Percentiles rank a stretch among this genome's conserved stretches.
Evolutionary conservation across 2,329 filamentous ascomycete genomes (phyloP).

Genomic region (Fusarium palustre): DNA sequence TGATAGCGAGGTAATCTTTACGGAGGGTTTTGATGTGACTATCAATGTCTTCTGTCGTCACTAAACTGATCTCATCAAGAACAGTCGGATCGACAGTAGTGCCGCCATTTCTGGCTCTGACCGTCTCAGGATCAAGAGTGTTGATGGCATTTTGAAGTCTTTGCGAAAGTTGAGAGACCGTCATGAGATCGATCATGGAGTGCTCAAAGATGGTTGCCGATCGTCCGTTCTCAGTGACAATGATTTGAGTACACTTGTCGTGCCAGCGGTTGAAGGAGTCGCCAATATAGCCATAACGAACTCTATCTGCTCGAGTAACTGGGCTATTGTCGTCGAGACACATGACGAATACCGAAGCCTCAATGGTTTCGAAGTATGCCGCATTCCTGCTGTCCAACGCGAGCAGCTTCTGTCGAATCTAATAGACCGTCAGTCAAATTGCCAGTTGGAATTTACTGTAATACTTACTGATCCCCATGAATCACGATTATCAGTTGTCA

Average conservation of each 20-base stretch:
- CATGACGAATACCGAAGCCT: conserved; percentile 11
- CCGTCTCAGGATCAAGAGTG: not conserved
- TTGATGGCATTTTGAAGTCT: not conserved
- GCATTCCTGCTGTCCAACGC: not conserved
- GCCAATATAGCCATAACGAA: conserved; percentile 5
- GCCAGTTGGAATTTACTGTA: rapidly evolving
- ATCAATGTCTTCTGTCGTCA: not conserved
- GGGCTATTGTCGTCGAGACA: conserved; percentile 17
- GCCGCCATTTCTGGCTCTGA: not conserved
- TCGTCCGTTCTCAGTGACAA: conserved; percentile 8
- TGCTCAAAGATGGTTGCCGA: conserved; percentile 13
- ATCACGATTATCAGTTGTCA: conserved; percentile 15
- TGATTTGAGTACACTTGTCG: conserved; percentile 10
- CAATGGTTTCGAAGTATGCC: not conserved
- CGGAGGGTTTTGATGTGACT: not conserved
- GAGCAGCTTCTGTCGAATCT: conserved; percentile 8
- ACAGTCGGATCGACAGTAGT: not conserved
- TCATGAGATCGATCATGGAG: conserved; percentile 20
- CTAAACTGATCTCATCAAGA: not conserved
- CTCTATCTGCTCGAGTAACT: conserved; percentile 2
- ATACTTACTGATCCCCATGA: conserved; percentile 6
- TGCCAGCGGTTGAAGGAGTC: conserved; percentile 19
- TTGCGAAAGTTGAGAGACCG: conserved; percentile 4
- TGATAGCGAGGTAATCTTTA: not conserved
- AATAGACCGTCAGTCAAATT: not conserved